Conservation (phyloP, 2,329 filamentous ascomycete species). For the Xylariaceae sp. region DNA sequence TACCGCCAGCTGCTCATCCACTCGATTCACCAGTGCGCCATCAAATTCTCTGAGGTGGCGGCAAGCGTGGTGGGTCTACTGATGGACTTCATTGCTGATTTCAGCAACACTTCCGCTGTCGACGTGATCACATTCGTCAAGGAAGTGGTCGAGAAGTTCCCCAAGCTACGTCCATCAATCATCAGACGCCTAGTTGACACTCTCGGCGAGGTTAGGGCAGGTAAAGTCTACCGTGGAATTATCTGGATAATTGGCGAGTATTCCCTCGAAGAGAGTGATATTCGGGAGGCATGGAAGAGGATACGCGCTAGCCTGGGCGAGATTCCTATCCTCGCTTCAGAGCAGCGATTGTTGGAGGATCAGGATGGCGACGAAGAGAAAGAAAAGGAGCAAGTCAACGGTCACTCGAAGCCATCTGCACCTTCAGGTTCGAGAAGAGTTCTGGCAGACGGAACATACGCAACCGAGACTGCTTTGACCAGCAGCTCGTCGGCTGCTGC, state of each 20-base stretch:
- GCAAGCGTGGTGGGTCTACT: conserved; percentile 94
- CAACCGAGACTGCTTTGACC: conserved; percentile 93
- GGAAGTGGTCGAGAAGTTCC: conserved; percentile 98
- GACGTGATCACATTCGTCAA: conserved; percentile 99
- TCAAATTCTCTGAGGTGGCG: conserved; percentile 98
- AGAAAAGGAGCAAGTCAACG: conserved; percentile 70
- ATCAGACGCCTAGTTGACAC: conserved; percentile 88
- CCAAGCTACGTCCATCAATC: conserved; percentile 82
- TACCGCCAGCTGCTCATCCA: conserved; percentile 95
- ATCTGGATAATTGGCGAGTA: conserved; percentile 99
- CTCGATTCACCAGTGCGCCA: conserved; percentile 96
- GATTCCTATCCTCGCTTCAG: conserved; percentile 93
- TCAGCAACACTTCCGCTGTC: conserved; percentile 94
- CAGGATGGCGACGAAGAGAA: conserved; percentile 71
- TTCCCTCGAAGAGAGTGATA: conserved; percentile 89
- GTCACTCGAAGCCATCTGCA: conserved; percentile 72
- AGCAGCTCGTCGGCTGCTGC: conserved; percentile 89
- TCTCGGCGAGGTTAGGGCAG: conserved; percentile 88
- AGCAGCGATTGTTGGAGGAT: conserved; percentile 88
- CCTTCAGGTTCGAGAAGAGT: conserved; percentile 88
- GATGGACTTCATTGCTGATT: conserved; percentile 99
- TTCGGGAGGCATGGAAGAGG: conserved; percentile 93
- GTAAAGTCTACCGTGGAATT: conserved; percentile 95
- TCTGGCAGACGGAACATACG: conserved; percentile 94
- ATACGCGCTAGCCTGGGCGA: conserved; percentile 93